Base-by-base conservation (phyloP, 2,329 filamentous ascomycete species). In the Calonectria montana region DNA sequence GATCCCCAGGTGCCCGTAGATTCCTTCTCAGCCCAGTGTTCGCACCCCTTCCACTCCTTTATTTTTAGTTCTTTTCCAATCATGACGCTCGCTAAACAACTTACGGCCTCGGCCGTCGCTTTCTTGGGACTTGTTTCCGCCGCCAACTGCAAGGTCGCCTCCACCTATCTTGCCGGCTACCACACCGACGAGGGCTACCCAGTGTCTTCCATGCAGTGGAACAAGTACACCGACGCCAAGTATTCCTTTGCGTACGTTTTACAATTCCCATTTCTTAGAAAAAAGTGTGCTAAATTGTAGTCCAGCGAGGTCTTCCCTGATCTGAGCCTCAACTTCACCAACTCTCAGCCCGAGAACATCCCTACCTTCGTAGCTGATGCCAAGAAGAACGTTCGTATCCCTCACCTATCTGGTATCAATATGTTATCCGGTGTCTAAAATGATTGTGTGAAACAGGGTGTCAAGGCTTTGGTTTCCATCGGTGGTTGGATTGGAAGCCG, bases 81-180 rank as follows among this genome's bases (percentile, higher is more conserved):
- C 35, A 62, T 62, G 57, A 41, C 57, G 16, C 43, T 62, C 25
- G 39, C 39, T 62, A 62, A 62, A 18, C 23, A 41, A 2, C 57
- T 62, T 27, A 27, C 57, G 16, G 57, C 57, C 23, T 45, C 57
- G 25, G 57, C 57, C 39, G 18, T 62, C 12, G 57, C 57, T 39
- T 27, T 62, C 13, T 16, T 62, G 21, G 57, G 57, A 5, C 37
- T 62, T 27, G 25, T 37, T n/a, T 41, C 57, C 39, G 39, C 37
- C 29, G 39, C 53, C 25, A n/a, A 37, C 57, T 62, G 57, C 57
- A 62, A 62, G 57, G 75, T 77, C 0, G 72, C 75, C 4, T 77
- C 75, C 1, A 77, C 75, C 10, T 77, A 77, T 27, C 76, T 76
- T 35, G 75, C 75, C 9, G 75, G 75, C 23, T 77, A 76, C 67